phyloP scores from a whole-genome alignment of 2,329 filamentous ascomycete species.

The Berkeleyomyces basicola region DNA sequence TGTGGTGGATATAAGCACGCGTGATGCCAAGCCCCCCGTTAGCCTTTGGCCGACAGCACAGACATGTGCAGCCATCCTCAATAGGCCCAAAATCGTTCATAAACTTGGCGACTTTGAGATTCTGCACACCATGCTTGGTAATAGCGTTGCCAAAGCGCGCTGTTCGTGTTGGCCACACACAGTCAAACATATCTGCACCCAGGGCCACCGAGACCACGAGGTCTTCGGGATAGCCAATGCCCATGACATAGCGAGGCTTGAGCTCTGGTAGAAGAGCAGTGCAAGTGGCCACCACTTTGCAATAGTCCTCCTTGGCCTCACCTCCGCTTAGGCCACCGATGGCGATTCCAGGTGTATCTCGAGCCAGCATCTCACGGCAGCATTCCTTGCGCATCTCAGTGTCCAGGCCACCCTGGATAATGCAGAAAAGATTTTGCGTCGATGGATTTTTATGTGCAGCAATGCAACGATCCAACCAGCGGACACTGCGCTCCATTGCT shows the following conservation, averaged over 20 bases:
- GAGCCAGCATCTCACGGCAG: conserved; percentile 68
- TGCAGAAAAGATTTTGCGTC: conserved; percentile 89
- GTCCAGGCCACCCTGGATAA: conserved; percentile 91
- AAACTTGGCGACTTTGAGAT: conserved; percentile 61
- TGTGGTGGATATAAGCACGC: conserved; percentile 77
- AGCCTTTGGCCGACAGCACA: conserved; percentile 50
- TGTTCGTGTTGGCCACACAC: conserved; percentile 93
- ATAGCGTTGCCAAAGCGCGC: conserved; percentile 93
- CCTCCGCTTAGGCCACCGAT: conserved; percentile 91
- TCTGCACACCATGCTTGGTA: conserved; percentile 64
- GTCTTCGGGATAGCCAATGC: conserved; percentile 93
- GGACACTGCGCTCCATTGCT: conserved; percentile 84
- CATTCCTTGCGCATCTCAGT: conserved; percentile 72
- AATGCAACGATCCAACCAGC: conserved; percentile 94
- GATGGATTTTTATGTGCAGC: conserved; percentile 70
- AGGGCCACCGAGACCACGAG: conserved; percentile 83
- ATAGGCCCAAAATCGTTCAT: conserved; percentile 69
- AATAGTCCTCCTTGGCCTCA: conserved; percentile 87
- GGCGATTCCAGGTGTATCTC: conserved; percentile 88
- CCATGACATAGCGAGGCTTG: conserved; percentile 99
- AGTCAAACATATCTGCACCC: conserved; percentile 98
- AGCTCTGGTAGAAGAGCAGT: conserved; percentile 69
- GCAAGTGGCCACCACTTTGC: conserved; percentile 74
- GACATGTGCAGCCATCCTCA: conserved; percentile 67
- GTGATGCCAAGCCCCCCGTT: conserved; percentile 68